Percentiles rank a stretch among this genome's conserved stretches.
phyloP scores from a whole-genome alignment of 2,329 filamentous ascomycete genomes.

The Trichoderma pleuroti region DNA sequence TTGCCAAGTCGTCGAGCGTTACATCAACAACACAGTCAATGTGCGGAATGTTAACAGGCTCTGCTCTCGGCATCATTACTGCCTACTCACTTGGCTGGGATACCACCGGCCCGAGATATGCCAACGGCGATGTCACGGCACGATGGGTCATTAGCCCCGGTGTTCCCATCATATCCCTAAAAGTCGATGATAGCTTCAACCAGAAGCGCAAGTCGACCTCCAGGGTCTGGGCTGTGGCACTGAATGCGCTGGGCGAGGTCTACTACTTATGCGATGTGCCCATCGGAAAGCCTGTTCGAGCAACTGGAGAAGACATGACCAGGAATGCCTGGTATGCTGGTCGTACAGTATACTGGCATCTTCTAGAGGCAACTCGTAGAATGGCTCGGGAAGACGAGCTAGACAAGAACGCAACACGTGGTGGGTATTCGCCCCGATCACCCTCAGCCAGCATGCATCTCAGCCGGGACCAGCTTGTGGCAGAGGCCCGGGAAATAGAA shows the following conservation, averaged over 20 bases:
- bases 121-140: slow-evolving; percentile 75
- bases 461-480: slow-evolving; percentile 63
- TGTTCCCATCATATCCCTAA: slow-evolving; percentile 81
- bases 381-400: slow-evolving; percentile 68
- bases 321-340: slow-evolving; percentile 77
- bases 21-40: slow-evolving; percentile 70
- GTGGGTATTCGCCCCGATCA: slow-evolving; percentile 76
- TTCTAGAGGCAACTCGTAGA: slow-evolving; percentile 75
- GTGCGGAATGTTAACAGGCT: slow-evolving; percentile 78
- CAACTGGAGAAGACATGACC: slow-evolving; percentile 53
- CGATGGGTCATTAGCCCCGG: slow-evolving; percentile 90
- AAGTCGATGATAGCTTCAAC: slow-evolving; percentile 79
- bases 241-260: slow-evolving; percentile 90
- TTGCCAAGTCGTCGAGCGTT: slow-evolving; percentile 75
- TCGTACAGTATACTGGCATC: slow-evolving; percentile 73
- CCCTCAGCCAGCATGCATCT: slow-evolving; percentile 72
- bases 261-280: slow-evolving; percentile 78
- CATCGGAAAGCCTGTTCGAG: slow-evolving; percentile 47
- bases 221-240: slow-evolving; percentile 83
- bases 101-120: slow-evolving; percentile 56
- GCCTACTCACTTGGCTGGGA: slow-evolving; percentile 71
- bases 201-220: slow-evolving; percentile 63
- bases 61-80: slow-evolving; percentile 77
- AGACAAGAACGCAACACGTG: slow-evolving; percentile 62
- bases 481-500: slow-evolving; percentile 80